A percentile compares a stretch with the other conserved stretches of the same genome.
Evolutionary conservation across 139 green algal species (phyloP).

Genomic region (Chlorella sorokiniana): DNA sequence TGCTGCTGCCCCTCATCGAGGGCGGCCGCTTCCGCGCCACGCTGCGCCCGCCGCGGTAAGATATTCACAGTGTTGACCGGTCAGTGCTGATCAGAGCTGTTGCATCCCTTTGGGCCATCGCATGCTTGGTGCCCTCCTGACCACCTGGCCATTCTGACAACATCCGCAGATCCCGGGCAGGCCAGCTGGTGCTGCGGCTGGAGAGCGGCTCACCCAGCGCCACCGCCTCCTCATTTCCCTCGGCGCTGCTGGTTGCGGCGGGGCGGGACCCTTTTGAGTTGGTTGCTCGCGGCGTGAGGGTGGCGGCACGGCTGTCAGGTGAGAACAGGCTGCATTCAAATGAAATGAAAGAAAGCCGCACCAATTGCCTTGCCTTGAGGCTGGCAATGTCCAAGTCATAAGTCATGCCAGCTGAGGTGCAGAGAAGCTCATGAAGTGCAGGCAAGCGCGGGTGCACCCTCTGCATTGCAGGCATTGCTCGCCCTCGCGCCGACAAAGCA

Average conservation of each 20-base stretch:
- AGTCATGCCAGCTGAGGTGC: too few species aligned
- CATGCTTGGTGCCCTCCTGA: too few species aligned
- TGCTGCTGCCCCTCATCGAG: slow-evolving; percentile 86
- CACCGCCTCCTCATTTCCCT: slow-evolving; percentile 27
- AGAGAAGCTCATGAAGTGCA: too few species aligned
- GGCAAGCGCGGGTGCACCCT: background rate
- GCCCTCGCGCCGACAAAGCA: slow-evolving; percentile 62
- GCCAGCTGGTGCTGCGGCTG: slow-evolving; percentile 67
- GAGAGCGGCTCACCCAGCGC: slow-evolving; percentile 68
- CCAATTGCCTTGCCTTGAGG: too few species aligned
- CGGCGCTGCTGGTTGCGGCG: slow-evolving; percentile 42
- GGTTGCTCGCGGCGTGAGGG: slow-evolving; percentile 58
- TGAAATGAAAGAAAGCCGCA: too few species aligned
- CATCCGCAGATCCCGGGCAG: too few species aligned
- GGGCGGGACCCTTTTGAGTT: slow-evolving; percentile 63
- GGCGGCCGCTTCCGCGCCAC: slow-evolving; percentile 70
- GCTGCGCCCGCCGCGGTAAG: slow-evolving; percentile 52
- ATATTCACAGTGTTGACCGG: too few species aligned
- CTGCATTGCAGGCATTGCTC: slow-evolving; percentile 28
- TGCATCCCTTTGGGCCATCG: background rate
- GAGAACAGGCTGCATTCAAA: too few species aligned
- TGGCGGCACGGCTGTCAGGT: slow-evolving; percentile 77
- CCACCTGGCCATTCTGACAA: too few species aligned
- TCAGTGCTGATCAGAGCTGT: too few species aligned
- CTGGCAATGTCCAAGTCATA: too few species aligned